These are phyloP conservation scores for Sequoia sempervirens DNA, from an alignment of 75 land plant genomes.

Conservation along the genomic window DNA sequence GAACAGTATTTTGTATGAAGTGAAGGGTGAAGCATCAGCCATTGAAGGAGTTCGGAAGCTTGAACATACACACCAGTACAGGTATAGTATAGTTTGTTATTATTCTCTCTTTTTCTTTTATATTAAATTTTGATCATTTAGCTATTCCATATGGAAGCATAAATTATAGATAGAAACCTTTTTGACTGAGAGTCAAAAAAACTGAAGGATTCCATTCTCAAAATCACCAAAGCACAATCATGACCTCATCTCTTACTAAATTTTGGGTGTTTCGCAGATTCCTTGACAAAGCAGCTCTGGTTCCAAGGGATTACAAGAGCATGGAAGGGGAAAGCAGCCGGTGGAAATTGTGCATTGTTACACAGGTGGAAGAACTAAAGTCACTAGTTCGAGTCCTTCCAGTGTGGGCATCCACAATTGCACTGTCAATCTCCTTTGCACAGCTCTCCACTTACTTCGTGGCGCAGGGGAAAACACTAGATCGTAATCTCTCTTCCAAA, in stretches of 20 bases:
- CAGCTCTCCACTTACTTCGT: slow-evolving; percentile 52
- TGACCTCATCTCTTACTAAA: too few relatives aligned
- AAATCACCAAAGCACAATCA: too few relatives aligned
- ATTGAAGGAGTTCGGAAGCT: slow-evolving; percentile 43
- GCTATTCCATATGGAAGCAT: too few relatives aligned
- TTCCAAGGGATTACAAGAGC: slow-evolving; percentile 7
- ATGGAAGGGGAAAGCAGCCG: slow-evolving; percentile 12
- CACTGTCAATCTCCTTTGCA: slow-evolving; percentile 27
- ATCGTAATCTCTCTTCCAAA: slow-evolving; percentile 21
- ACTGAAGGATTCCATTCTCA: too few relatives aligned
- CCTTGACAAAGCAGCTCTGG: slow-evolving; percentile 52
- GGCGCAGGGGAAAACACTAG: slow-evolving; percentile 33
- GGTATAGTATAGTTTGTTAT: slow-evolving; percentile 9
- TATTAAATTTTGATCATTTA: too few relatives aligned
- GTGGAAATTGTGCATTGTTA: slow-evolving; percentile 54
- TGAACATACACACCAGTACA: slow-evolving; percentile 36
- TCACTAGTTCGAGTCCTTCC: slow-evolving; percentile 41
- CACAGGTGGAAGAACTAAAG: slow-evolving; percentile 64
- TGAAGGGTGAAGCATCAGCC: slow-evolving; percentile 27
- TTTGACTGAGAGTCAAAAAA: too few relatives aligned
- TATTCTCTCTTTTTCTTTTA: too few relatives aligned
- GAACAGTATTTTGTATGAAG: slow-evolving; percentile 34
- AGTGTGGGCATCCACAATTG: slow-evolving; percentile 42
- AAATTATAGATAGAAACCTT: too few relatives aligned
- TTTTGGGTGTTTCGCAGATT: slow-evolving; percentile 23